phyloP scores from a whole-genome alignment of 2,329 filamentous ascomycete species.

The Paramyrothecium roridum region DNA sequence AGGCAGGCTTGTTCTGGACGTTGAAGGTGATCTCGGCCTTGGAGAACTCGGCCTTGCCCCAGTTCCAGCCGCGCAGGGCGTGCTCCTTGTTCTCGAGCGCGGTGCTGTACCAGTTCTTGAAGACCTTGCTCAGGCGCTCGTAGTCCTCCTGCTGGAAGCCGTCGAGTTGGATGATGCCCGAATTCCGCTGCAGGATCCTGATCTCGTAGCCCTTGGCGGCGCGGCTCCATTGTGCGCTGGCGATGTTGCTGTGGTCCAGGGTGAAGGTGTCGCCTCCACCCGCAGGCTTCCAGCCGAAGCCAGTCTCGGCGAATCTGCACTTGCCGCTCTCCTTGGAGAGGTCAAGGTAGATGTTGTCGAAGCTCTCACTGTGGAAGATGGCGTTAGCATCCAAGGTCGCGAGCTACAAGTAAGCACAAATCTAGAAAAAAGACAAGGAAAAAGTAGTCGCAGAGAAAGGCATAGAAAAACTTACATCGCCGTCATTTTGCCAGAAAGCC shows the following conservation, averaged over 20 bases:
- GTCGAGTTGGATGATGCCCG: slow-evolving; percentile 87
- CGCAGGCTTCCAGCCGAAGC: slow-evolving; percentile 91
- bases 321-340: slow-evolving; percentile 89
- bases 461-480: slow-evolving; percentile 28
- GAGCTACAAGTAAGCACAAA: background rate
- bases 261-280: slow-evolving; percentile 90
- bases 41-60: slow-evolving; percentile 96
- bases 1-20: slow-evolving; percentile 92
- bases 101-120: slow-evolving; percentile 98
- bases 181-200: slow-evolving; percentile 82
- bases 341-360: slow-evolving; percentile 96
- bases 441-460: background rate
- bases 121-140: slow-evolving; percentile 84
- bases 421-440: background rate
- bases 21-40: slow-evolving; percentile 96
- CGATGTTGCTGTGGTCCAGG: slow-evolving; percentile 81
- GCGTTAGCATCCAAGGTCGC: slow-evolving; percentile 8
- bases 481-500: slow-evolving; percentile 24
- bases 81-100: slow-evolving; percentile 91
- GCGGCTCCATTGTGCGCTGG: slow-evolving; percentile 88
- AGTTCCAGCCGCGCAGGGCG: slow-evolving; percentile 95
- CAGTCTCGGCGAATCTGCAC: slow-evolving; percentile 91
- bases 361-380: slow-evolving; percentile 66
- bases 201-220: slow-evolving; percentile 90
- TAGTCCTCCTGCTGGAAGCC: slow-evolving; percentile 94